phyloP scores from a whole-genome alignment of 441 rosid genomes.

The Euphorbia celastroides region DNA sequence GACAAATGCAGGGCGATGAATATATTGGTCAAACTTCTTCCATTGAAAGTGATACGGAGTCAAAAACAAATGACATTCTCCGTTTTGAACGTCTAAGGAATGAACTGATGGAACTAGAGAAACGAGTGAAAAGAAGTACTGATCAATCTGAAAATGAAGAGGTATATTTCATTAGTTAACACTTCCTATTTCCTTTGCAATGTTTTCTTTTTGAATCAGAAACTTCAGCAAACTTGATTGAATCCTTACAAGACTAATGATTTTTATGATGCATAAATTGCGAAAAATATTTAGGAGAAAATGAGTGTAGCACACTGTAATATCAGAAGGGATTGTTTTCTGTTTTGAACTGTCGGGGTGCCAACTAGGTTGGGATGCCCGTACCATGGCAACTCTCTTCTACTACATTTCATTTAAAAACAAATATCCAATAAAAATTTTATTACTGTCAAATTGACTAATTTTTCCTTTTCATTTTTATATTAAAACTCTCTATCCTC shows the following conservation, averaged over 20 bases:
- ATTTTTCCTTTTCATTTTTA: too few relatives aligned
- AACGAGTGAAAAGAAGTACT: constrained; percentile 75
- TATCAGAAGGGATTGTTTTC: neutral
- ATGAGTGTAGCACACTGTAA: neutral
- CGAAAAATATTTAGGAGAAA: neutral
- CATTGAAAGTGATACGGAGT: constrained; percentile 29
- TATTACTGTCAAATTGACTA: too few relatives aligned
- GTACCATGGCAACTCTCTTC: too few relatives aligned
- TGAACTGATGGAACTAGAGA: constrained; percentile 92
- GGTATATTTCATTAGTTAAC: constrained; percentile 33
- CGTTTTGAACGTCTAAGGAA: constrained; percentile 81
- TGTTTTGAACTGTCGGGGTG: neutral
- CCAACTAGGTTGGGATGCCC: too few relatives aligned
- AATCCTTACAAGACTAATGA: neutral
- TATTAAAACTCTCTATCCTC: too few relatives aligned
- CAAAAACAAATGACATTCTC: constrained; percentile 61
- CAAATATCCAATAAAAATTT: too few relatives aligned
- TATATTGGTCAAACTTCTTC: constrained; percentile 26
- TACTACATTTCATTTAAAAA: too few relatives aligned
- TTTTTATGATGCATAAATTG: neutral
- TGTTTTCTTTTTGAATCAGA: neutral
- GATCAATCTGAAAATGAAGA: constrained; percentile 57
- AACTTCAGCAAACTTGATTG: neutral
- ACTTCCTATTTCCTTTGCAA: neutral
- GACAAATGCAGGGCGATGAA: constrained; percentile 52